These are phyloP conservation scores for Sarocladium strictum DNA, from an alignment of 2,329 filamentous ascomycete genomes.

Conservation along the genomic window DNA sequence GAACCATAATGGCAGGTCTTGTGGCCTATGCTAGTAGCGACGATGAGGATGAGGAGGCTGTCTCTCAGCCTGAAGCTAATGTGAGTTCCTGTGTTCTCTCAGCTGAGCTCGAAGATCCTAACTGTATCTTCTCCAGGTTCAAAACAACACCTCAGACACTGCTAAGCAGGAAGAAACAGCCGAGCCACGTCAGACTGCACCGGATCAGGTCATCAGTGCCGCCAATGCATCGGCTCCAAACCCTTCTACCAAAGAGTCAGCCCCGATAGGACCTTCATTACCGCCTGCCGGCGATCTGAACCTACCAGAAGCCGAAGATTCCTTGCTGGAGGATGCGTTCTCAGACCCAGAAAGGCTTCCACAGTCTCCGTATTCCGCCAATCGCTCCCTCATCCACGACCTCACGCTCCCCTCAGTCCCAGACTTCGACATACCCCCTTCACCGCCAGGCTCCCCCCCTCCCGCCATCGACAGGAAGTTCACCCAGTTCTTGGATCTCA, in stretches of 20 bases:
- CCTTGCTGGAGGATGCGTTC: constrained; percentile 17
- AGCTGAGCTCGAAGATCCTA: too few relatives aligned
- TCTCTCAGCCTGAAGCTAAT: background rate
- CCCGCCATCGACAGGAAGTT: constrained; percentile 58
- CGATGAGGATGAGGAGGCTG: constrained; percentile 37
- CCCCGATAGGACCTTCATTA: constrained; percentile 33
- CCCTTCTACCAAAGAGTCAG: constrained; percentile 24
- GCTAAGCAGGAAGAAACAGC: too few relatives aligned
- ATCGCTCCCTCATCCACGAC: constrained; percentile 59
- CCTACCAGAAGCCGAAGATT: background rate
- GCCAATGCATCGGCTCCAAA: constrained; percentile 11
- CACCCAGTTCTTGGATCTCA: constrained; percentile 68
- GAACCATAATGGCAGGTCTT: constrained; percentile 34
- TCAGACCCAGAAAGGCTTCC: constrained; percentile 22
- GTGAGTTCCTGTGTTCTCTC: background rate
- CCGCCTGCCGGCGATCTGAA: constrained; percentile 23
- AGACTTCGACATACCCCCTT: constrained; percentile 68
- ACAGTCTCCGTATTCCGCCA: constrained; percentile 62
- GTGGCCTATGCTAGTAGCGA: constrained; percentile 48
- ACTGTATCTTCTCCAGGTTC: too few relatives aligned
- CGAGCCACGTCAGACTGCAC: background rate
- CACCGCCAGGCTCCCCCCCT: constrained; percentile 58
- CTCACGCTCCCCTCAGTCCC: constrained; percentile 68
- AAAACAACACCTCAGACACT: too few relatives aligned
- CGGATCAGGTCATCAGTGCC: background rate